Conservation (phyloP, 106 monocot genomes). For the Apostasia ramifera region DNA sequence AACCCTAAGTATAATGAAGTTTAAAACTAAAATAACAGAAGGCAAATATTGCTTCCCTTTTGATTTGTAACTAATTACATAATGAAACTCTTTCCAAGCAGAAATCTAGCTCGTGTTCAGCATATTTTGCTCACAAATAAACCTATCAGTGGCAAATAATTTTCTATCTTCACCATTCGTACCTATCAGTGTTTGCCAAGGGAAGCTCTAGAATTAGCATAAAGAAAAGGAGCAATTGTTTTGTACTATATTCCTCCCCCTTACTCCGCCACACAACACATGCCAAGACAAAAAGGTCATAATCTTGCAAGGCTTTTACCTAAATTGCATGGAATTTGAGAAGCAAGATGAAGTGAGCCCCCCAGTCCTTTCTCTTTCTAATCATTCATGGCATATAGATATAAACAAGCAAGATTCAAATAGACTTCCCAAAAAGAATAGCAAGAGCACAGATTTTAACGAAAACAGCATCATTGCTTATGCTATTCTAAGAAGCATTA, state of each 20-base stretch:
- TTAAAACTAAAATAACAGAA: no score
- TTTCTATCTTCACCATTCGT: not conserved
- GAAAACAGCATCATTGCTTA: not conserved
- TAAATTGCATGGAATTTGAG: slow-evolving; percentile 17
- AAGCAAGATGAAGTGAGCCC: slow-evolving; percentile 12
- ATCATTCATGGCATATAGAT: not conserved
- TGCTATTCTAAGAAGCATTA: not conserved
- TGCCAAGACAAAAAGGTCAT: slow-evolving; percentile 4
- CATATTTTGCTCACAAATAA: no score
- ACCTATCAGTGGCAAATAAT: no score
- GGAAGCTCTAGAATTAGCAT: not conserved
- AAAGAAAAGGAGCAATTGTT: not conserved
- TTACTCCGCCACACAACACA: not conserved
- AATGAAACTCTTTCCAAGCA: no score
- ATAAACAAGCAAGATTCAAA: slow-evolving; percentile 6
- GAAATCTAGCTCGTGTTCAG: no score
- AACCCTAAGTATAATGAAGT: no score
- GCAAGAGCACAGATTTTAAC: not conserved
- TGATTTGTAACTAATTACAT: no score
- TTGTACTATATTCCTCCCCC: not conserved
- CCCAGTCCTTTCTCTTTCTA: not conserved
- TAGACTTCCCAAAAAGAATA: not conserved
- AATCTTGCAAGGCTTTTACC: not conserved
- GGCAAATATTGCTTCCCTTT: no score
- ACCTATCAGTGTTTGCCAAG: not conserved